Conservation (phyloP, 2,329 filamentous ascomycete genomes). For the Penicillium sp. region DNA sequence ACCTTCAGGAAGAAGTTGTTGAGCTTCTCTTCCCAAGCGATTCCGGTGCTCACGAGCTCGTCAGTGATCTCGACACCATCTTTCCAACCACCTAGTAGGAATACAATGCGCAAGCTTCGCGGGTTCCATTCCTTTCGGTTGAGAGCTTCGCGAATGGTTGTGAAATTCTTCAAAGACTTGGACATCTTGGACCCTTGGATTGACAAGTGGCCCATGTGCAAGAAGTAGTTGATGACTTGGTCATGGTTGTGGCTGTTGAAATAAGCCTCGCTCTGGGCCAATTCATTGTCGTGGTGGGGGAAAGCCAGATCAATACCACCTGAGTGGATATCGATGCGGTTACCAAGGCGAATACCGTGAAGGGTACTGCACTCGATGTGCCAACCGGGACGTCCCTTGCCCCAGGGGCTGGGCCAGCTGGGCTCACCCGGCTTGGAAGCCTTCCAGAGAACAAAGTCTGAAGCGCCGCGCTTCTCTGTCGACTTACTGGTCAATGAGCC, state of each 20-base stretch:
- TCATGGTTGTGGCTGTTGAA: conserved; percentile 50
- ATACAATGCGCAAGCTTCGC: conserved; percentile 77
- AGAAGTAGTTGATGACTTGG: conserved; percentile 93
- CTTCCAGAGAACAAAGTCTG: conserved; percentile 94
- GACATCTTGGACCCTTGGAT: conserved; percentile 95
- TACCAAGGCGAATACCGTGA: conserved; percentile 72
- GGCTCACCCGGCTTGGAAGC: conserved; percentile 88
- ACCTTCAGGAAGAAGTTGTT: conserved; percentile 67
- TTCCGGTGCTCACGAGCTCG: conserved; percentile 71
- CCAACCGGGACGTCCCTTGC: conserved; percentile 85
- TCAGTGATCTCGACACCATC: conserved; percentile 88
- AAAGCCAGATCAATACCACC: conserved; percentile 89
- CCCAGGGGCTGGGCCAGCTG: conserved; percentile 85
- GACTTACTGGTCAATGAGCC: conserved; percentile 66
- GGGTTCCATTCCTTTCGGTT: conserved; percentile 68
- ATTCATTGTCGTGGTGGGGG: conserved; percentile 89
- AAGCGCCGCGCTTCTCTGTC: conserved; percentile 68
- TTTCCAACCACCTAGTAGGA: conserved; percentile 84
- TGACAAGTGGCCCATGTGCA: conserved; percentile 90
- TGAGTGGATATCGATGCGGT: conserved; percentile 86
- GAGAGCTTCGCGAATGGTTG: conserved; percentile 83
- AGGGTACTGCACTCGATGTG: conserved; percentile 93
- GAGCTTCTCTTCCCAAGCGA: conserved; percentile 76
- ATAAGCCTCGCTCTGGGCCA: conserved; percentile 88
- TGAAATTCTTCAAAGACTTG: conserved; percentile 93